Evolutionary conservation across 176 grass and related monocot species (phyloP), one percentile per base, ranked within the genome.

Genomic region (Thinopyrum elongatum): DNA sequence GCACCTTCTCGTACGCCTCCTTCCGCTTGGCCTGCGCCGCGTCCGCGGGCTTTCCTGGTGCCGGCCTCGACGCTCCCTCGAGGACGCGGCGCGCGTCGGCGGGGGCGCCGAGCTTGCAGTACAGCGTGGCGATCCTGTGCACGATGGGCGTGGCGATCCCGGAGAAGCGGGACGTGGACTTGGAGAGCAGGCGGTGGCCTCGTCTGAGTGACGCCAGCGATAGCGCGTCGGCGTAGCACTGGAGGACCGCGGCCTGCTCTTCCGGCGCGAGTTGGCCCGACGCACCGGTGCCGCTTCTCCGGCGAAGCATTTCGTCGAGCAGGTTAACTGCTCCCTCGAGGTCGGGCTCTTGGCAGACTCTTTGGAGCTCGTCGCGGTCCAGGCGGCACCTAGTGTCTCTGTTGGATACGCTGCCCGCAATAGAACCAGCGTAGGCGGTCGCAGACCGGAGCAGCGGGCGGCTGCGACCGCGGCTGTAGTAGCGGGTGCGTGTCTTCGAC

Each of bases 1-100:
- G 76, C 69, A 92, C 90, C 84, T 95, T 98, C 22, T 90, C 88
- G 77, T 94, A 95, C 17, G 95, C 92, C 70, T 92, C 93, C 68
- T 29, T 70, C 61, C 89, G 90, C 86, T 95, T 92, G 41, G 77
- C 83, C 65, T 65, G 68, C 1, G n/a, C 84, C 9, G 26, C 53
- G 29, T 70, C 83, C 3, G 27, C 75, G 53, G 19, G 53, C 6
- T 70, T 59, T 3, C 13, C 38, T 14, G 21, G 21, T 4, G 4
- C 8, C 28, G 8, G 38, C 58, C 42, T 31, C n/a, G 30, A 25
- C 80, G 64, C 78, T 68, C 71, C 83, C 35, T 85, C 80, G 26
- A 98, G 84, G 81, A 79, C 15, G 13, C 80, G 86, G 13, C 81
- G 88, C 55, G 91, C 91, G 57, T 94, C 89, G 11, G 67, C 16